Base-by-base conservation (phyloP, 331 rosid species). In the Malus hybrid region DNA sequence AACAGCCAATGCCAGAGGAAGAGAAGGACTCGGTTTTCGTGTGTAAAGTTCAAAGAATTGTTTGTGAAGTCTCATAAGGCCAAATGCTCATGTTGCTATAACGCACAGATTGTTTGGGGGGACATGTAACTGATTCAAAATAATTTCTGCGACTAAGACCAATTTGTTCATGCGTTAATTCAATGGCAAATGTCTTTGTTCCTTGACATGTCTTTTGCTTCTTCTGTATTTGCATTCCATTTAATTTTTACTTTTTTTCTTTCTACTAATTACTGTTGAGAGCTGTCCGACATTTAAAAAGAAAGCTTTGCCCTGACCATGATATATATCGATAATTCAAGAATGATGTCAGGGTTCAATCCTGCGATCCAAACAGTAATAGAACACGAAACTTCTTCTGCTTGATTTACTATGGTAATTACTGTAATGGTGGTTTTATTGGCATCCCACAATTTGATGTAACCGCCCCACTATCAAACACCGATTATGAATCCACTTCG, bases 11-110 rank as follows among this genome's bases (percentile, higher is more conserved):
- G 76, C 71, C 69, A 28, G 76, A 73, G 72, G 79, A 80, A 67
- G 73, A 83, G 75, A 64, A 74, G 31, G 74, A 70, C 29, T 72
- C 82, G 44, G 75, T 65, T 82, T 81, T 79, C 70, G 14, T 7
- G 52, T 59, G 46, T 52, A 14, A 73, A 22, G 18, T 50, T 55
- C 10, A 65, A 48, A 32, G 42, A 22, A 18, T 44, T 68, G 67
- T 57, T 52, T 70, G 52, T 73, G 69, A 33, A 59, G 75, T 28
- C 18, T 48, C 67, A 27, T 28, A 69, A 6, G 52, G 69, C 65
- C 76, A 56, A 54, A 59, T 20, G 33, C 24, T 62, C 68, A 20
- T 29, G 65, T 68, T 74, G 24, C 33, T 79, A 31, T 74, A 70
- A 67, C 69, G 72, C 64, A 79, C 42, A 55, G 74, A 36, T 22